These are phyloP conservation scores for Aspergillus novoparasiticus DNA, from an alignment of 2,329 filamentous ascomycete species.

Conservation along the genomic window DNA sequence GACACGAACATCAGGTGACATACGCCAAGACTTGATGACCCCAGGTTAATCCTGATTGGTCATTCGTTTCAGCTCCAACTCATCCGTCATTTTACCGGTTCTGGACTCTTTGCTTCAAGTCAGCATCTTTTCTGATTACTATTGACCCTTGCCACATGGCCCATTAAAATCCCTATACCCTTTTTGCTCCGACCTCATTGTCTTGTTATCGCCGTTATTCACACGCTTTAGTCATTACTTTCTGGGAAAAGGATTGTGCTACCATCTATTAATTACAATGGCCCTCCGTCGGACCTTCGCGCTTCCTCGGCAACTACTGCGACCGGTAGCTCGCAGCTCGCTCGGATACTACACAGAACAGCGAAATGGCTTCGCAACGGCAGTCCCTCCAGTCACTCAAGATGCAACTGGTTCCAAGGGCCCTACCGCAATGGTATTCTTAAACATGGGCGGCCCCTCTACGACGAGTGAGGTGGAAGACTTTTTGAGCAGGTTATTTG, in stretches of 20 bases:
- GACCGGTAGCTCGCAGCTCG: constrained; percentile 25
- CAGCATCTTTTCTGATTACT: constrained; percentile 1
- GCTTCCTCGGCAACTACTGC: constrained; percentile 33
- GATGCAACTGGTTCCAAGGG: constrained; percentile 71
- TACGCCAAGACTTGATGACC: constrained; percentile 31
- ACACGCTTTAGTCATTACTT: not conserved
- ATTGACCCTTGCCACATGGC: not conserved
- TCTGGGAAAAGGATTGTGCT: not conserved
- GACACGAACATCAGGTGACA: constrained; percentile 41
- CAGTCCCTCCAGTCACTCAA: constrained; percentile 77
- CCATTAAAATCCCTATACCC: not conserved
- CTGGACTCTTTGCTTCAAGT: constrained; percentile 2
- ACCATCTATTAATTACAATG: constrained; percentile 33
- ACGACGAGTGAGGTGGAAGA: constrained; percentile 84
- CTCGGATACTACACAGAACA: constrained; percentile 27
- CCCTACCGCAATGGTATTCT: constrained; percentile 95
- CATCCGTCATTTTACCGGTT: constrained; percentile 21
- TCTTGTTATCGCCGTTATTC: not conserved
- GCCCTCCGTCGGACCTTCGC: constrained; percentile 42
- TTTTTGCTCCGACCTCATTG: not conserved
- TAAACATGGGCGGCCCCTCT: constrained; percentile 97
- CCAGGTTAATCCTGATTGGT: constrained; percentile 32
- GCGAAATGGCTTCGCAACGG: constrained; percentile 55
- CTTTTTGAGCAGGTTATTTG: constrained; percentile 90
- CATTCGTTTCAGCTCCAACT: not conserved